A percentile compares a stretch with the other conserved stretches of the same genome.
Conservation (phyloP, 1,139 yeast species). For the Debaryomycetaceae sp. region DNA sequence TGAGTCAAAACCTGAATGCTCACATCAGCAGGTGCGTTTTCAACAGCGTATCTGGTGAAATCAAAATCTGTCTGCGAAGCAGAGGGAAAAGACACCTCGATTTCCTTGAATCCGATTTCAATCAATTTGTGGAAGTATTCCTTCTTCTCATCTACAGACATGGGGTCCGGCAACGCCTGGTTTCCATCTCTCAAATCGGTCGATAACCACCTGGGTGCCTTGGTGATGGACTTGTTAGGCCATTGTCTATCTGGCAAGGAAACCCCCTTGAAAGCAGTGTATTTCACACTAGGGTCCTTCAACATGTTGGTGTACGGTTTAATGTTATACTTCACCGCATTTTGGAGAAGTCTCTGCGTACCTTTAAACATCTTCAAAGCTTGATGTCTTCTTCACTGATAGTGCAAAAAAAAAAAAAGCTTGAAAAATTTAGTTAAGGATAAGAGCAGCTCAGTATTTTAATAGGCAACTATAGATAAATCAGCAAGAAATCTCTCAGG, state of each 20-base stretch:
- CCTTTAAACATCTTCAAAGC: constrained; percentile 22
- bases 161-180: constrained; percentile 50
- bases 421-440: too few species aligned
- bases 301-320: constrained; percentile 30
- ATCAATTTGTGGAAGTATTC: constrained; percentile 43
- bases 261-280: constrained; percentile 35
- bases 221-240: constrained; percentile 38
- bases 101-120: constrained; percentile 47
- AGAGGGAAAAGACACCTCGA: constrained; percentile 48
- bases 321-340: constrained; percentile 16
- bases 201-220: constrained; percentile 49
- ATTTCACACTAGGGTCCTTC: constrained; percentile 40
- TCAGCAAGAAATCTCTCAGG: too few species aligned
- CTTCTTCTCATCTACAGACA: constrained; percentile 45
- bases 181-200: constrained; percentile 51
- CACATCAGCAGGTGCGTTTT: constrained; percentile 46
- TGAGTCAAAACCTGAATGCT: constrained; percentile 47
- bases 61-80: constrained; percentile 51
- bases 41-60: constrained; percentile 47
- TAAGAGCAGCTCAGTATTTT: too few species aligned
- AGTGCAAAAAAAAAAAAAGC: not conserved
- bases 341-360: constrained; percentile 21
- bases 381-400: not conserved
- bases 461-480: too few species aligned
- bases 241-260: constrained; percentile 40